Percentiles rank a stretch among this genome's conserved stretches.
These are phyloP conservation scores for Penicillium angulare DNA, from an alignment of 495 filamentous ascomycete genomes.

Conservation along the genomic window DNA sequence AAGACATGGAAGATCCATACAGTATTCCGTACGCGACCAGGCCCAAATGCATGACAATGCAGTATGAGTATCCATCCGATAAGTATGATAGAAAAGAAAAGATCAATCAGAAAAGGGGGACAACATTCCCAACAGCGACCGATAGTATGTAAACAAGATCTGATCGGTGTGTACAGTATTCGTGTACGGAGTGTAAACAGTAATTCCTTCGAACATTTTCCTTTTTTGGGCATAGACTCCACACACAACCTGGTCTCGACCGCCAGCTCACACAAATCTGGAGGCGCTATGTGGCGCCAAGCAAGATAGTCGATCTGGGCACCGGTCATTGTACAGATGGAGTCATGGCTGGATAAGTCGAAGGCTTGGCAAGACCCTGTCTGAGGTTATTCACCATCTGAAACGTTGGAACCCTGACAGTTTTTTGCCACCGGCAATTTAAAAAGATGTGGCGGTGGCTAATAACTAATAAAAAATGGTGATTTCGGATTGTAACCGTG, in stretches of 20 bases:
- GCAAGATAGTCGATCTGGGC: conserved; percentile 20
- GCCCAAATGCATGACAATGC: too few relatives aligned
- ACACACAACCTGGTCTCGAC: conserved; percentile 7
- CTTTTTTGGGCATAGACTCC: not conserved
- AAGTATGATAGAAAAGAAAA: too few relatives aligned
- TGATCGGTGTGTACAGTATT: conserved; percentile 1
- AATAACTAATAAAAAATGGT: too few relatives aligned
- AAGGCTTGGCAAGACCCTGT: conserved; percentile 21
- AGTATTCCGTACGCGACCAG: too few relatives aligned
- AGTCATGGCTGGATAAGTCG: conserved; percentile 1
- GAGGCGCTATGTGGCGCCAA: conserved; percentile 8
- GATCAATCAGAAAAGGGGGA: not conserved
- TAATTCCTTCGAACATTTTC: too few relatives aligned
- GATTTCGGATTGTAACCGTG: too few relatives aligned
- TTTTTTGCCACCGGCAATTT: not conserved
- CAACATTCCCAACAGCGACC: not conserved
- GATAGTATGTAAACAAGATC: not conserved
- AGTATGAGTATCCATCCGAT: too few relatives aligned
- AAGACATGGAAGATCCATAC: too few relatives aligned
- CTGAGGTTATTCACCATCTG: conserved; percentile 19
- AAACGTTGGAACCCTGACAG: too few relatives aligned
- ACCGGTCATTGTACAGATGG: not conserved
- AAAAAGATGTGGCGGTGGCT: too few relatives aligned
- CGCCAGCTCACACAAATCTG: not conserved
- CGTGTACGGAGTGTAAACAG: too few relatives aligned